Conservation (phyloP, 2,329 filamentous ascomycete species). For the Fusarium brevicatenulatum region DNA sequence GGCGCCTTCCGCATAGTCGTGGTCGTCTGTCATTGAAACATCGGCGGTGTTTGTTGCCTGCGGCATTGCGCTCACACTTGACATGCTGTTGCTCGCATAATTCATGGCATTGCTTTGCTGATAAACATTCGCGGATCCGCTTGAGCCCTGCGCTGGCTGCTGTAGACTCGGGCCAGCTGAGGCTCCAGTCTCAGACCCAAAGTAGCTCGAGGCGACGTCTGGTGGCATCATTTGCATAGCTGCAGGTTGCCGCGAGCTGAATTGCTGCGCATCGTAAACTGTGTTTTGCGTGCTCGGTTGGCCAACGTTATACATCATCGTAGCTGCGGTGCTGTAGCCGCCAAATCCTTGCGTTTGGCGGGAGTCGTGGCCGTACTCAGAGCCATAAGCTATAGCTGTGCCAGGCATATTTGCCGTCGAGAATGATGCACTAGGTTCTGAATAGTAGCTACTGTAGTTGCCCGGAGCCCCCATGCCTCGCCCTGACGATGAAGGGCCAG, state of each 20-base stretch:
- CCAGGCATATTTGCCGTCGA: constrained; percentile 67
- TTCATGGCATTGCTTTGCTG: constrained; percentile 69
- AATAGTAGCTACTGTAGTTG: constrained; percentile 69
- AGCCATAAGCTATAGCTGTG: constrained; percentile 65
- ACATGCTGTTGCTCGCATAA: constrained; percentile 60
- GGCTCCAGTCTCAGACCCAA: constrained; percentile 56
- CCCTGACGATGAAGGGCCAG: constrained; percentile 58
- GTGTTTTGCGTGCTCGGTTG: constrained; percentile 69
- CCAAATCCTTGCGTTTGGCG: constrained; percentile 66
- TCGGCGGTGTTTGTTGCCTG: constrained; percentile 52
- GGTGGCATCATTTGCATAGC: constrained; percentile 74
- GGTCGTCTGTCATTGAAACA: constrained; percentile 63
- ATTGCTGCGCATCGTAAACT: constrained; percentile 82
- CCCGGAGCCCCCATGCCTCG: constrained; percentile 65
- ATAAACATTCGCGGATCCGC: constrained; percentile 69
- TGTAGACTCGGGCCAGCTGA: constrained; percentile 66
- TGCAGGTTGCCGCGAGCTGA: constrained; percentile 79
- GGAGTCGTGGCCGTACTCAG: constrained; percentile 72
- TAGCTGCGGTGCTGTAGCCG: constrained; percentile 67
- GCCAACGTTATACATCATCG: constrained; percentile 83
- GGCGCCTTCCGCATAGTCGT: constrained; percentile 65
- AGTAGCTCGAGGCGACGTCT: constrained; percentile 74
- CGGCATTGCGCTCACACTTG: constrained; percentile 58
- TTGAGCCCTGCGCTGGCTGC: constrained; percentile 58
- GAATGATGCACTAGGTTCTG: constrained; percentile 63